These are phyloP conservation scores for Nakazawaea holstii DNA, from an alignment of 805 yeast genomes.

Conservation along the genomic window DNA sequence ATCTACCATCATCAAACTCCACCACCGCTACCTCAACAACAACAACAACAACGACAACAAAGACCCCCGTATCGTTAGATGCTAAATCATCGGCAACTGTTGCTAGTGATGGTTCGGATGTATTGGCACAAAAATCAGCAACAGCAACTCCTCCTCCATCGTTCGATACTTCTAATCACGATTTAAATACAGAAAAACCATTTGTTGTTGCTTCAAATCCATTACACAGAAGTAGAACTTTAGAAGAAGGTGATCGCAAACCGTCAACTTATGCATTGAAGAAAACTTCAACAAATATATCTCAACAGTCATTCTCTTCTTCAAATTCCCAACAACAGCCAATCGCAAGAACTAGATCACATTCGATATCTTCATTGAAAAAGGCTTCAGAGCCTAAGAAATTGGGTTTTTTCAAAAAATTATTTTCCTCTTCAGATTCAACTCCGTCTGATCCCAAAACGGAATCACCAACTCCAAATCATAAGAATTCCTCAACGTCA, in stretches of 20 bases:
- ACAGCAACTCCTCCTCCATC: neutral
- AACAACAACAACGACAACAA: too few relatives aligned
- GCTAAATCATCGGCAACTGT: slow-evolving; percentile 4
- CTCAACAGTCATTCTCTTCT: slow-evolving; percentile 3
- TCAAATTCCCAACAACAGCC: slow-evolving; percentile 4
- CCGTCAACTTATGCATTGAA: slow-evolving; percentile 12
- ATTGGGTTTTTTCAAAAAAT: slow-evolving; percentile 20
- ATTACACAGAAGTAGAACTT: slow-evolving; percentile 10
- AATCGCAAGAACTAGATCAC: slow-evolving; percentile 1
- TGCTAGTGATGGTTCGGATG: slow-evolving; percentile 7
- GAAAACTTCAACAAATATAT: slow-evolving; percentile 25
- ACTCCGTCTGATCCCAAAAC: neutral
- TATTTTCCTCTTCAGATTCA: slow-evolving; percentile 19
- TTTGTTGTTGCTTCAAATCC: neutral
- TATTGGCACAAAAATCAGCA: neutral
- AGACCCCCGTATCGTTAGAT: neutral
- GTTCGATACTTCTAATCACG: neutral
- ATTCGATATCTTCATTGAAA: slow-evolving; percentile 7
- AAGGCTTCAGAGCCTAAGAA: slow-evolving; percentile 3
- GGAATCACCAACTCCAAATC: neutral
- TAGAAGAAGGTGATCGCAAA: slow-evolving; percentile 8
- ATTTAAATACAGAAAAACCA: neutral
- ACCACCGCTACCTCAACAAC: too few relatives aligned
- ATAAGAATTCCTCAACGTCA: neutral
- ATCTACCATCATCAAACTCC: neutral